Evolutionary conservation across 2,329 filamentous ascomycete species (phyloP), one percentile per base, ranked within the genome.

Genomic region (Curvularia lunata): DNA sequence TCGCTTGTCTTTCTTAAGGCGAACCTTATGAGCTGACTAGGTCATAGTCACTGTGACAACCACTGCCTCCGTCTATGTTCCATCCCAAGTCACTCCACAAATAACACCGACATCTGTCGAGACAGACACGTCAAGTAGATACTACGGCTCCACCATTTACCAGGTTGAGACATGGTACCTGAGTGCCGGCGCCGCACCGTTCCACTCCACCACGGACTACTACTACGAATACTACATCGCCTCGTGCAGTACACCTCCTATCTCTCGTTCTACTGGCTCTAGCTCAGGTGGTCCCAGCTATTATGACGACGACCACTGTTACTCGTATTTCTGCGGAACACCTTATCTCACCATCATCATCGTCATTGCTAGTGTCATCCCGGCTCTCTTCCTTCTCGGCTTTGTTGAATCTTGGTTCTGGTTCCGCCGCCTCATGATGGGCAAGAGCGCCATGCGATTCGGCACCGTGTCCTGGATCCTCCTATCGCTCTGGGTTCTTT

Each of bases 371-470:
- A 54, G 62, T 1, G 48, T 74, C 12, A 59, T 75, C 3, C 69
- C 70, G 4, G 52, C 58, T 2, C 55, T 75, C 10, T 75, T 75
- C 56, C 58, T 75, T 8, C 65, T 75, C 4, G 73, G 73, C 7
- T 68, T 74, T 40, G 41, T 74, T 16, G 73, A 75, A 37, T 67
- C 62, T 6, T 75, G 63, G 61, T 67, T 75, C 52, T 75, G 73
- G 73, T 75, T 75, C 66, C 70, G 71, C 13, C 66, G 73, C 19
- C 64, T 75, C 13, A 75, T 75, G 73, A 54, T 65, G 2, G 73
- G 73, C 13, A 69, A 68, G 45, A 68, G 63, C 12, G 66, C 65
- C 5, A 62, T 75, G 54, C 67, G 73, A 5, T 67, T 67, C 37
- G 73, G 73, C n/a, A 75, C 73, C 0, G 52, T 73, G 1, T 73